Evolutionary conservation across 495 filamentous ascomycete genomes (phyloP), one percentile per base, ranked within the genome.

Genomic region (Penicillium longicatenatum): DNA sequence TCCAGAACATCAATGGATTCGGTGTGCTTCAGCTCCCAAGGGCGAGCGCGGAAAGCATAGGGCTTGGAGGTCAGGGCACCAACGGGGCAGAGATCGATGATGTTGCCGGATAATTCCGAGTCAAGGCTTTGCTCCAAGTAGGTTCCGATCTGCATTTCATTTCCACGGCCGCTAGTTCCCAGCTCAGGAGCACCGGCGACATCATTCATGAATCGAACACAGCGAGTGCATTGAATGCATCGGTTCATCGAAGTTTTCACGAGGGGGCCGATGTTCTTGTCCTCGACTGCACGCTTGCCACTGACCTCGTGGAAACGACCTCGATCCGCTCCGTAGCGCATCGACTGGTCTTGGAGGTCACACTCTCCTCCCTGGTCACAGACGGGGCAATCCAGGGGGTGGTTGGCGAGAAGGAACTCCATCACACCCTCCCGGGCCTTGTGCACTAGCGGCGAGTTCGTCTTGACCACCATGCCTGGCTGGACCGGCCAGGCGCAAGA

Each of bases 201-300:
- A 71, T 98, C 94, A 73, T 97, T 98, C 68, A 94, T 91, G 74
- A 98, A 98, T 63, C 94, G 92, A 59, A 98, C 85, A 75, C 94
- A 98, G 68, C 94, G 86, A 63, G 94, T 98, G 79, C 94, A 98
- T 77, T 98, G 94, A 70, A 98, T 98, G 78, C 94, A 98, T 68
- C 94, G 82, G 79, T 98, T 98, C 94, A 98, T 98, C n/a, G 95
- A 98, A 16, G 94, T 98, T 82, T 98, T 98, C 71, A 98, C 88
- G 55, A 98, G 74, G n/a, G 94, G 94, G 7, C 94, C 94, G 62
- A 98, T 97, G 70, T 98, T 98, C 83, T 98, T 98, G 73, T 98
- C 94, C 79, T 98, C 94, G 30, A 97, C 92, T 6, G 91, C 94
- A 73, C 94, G 89, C 84, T 98, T 98, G 64, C 94, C 94, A 43